These are phyloP conservation scores for Tulasnella sp. DNA, from an alignment of 768 basidiomycete species.

Conservation along the genomic window DNA sequence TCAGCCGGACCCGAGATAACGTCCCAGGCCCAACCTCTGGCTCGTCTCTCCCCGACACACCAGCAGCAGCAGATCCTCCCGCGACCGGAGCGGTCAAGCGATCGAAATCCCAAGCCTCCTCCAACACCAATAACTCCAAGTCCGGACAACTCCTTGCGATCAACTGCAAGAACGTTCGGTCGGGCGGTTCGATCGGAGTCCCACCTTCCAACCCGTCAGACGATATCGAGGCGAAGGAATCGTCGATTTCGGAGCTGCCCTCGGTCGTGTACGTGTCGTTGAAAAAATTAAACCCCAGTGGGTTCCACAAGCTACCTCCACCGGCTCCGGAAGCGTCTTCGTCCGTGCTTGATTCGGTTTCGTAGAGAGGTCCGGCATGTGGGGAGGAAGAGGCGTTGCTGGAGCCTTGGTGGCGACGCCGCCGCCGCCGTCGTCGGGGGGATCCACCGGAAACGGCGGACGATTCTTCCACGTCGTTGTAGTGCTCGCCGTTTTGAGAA, in stretches of 20 bases:
- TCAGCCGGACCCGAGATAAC: background rate
- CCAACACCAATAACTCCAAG: constrained; percentile 3
- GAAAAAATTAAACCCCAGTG: constrained; percentile 5
- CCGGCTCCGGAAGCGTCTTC: background rate
- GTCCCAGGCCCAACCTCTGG: background rate
- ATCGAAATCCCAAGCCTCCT: constrained; percentile 18
- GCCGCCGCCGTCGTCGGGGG: background rate
- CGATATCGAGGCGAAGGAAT: background rate
- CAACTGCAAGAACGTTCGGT: constrained; percentile 14
- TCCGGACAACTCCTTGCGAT: constrained; percentile 17
- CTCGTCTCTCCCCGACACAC: background rate
- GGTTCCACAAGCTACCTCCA: background rate
- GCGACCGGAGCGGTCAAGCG: background rate
- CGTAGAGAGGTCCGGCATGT: background rate
- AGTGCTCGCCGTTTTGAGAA: background rate
- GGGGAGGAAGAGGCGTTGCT: background rate
- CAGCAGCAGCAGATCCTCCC: too few relatives aligned
- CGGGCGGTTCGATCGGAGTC: background rate
- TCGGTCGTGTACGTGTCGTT: constrained; percentile 8
- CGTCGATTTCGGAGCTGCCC: background rate
- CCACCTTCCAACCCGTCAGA: background rate
- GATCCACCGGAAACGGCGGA: background rate
- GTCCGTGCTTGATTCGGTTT: background rate
- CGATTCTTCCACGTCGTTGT: background rate
- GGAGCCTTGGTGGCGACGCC: background rate